phyloP scores from a whole-genome alignment of 2,329 filamentous ascomycete genomes.

The Aspergillus floridensis region DNA sequence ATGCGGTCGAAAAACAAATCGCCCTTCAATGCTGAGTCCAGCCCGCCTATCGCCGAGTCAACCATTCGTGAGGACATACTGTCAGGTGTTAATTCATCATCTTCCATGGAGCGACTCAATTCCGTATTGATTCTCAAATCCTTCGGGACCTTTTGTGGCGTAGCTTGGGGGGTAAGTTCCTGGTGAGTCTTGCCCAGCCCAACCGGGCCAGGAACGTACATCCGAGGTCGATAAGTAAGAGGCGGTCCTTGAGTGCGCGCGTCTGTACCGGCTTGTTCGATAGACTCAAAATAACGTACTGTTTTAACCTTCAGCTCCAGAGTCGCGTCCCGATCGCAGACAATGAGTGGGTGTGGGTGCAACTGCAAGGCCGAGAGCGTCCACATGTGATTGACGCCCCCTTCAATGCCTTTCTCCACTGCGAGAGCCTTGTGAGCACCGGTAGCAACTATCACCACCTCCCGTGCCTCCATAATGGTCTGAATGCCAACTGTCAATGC shows the following conservation, averaged over 20 bases:
- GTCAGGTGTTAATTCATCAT: conserved; percentile 48
- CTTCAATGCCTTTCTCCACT: conserved; percentile 76
- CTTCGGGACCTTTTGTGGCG: conserved; percentile 35
- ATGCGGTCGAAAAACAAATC: conserved; percentile 46
- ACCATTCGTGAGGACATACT: conserved; percentile 50
- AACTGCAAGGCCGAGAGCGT: conserved; percentile 77
- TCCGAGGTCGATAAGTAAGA: conserved; percentile 40
- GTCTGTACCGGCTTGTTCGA: conserved; percentile 61
- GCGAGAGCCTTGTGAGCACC: conserved; percentile 79
- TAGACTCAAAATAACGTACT: conserved; percentile 70
- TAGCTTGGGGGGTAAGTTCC: conserved; percentile 27
- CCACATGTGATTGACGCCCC: conserved; percentile 87
- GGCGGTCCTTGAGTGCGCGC: conserved; percentile 44
- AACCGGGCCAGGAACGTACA: conserved; percentile 34
- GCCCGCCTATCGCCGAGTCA: conserved; percentile 45
- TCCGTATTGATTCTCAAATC: conserved; percentile 48
- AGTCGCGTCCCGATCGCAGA: conserved; percentile 78
- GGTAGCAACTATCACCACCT: conserved; percentile 79
- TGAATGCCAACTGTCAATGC: conserved; percentile 81
- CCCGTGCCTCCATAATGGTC: conserved; percentile 75
- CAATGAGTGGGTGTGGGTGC: conserved; percentile 77
- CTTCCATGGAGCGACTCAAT: conserved; percentile 35
- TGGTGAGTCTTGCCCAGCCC: conserved; percentile 22
- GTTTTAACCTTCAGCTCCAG: conserved; percentile 72
- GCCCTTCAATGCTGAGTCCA: conserved; percentile 41